Base-by-base conservation (phyloP, 108 stramenopile species). In the Chaetoceros muelleri region DNA sequence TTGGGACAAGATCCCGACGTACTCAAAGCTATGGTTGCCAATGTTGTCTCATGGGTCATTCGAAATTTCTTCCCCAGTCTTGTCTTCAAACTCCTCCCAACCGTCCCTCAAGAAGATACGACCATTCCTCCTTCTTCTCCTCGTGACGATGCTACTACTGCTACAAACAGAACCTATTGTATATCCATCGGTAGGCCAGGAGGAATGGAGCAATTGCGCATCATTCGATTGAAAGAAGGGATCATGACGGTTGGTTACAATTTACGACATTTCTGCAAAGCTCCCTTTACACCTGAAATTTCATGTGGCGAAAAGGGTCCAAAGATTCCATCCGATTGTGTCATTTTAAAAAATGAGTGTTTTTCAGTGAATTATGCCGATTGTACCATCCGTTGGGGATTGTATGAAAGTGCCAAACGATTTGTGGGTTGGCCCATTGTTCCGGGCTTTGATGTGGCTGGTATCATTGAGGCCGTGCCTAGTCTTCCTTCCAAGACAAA, bases 351-450 rank as follows among this genome's bases (percentile, higher is more conserved):
- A 51, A 73, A 75, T 28, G 61, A 75, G 46, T 68, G 76, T 19
- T 94, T 89, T 57, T 79, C 78, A 0, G 72, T 94, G 48, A 90
- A 90, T 51, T 94, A 79, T 61, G 92, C 87, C 0, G 92, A 87
- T 60, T 83, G 84, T 48, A 72, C 74, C 53, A 93, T 93, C 34
- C 75, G 92, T 24, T 89, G 85, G 87, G 87, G 92, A 1, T 69
- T 94, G 29, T 90, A 89, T 61, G 92, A 89, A 67, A 75, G 73
- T 58, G 92, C 87, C 40, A 82, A 87, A 48, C 61, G 81, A 47
- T 87, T 81, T 65, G 87, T 90, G 0, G 87, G 92, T 2, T 93
- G 75, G 69, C 92, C 92, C n/a, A 93, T 93, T 58, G 81, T 84
- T 30, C 92, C 92, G 23, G 92, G 92, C 2, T 93, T 93, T 70